phyloP scores from a whole-genome alignment of 2,329 filamentous ascomycete genomes.

The Cladosporium halotolerans region DNA sequence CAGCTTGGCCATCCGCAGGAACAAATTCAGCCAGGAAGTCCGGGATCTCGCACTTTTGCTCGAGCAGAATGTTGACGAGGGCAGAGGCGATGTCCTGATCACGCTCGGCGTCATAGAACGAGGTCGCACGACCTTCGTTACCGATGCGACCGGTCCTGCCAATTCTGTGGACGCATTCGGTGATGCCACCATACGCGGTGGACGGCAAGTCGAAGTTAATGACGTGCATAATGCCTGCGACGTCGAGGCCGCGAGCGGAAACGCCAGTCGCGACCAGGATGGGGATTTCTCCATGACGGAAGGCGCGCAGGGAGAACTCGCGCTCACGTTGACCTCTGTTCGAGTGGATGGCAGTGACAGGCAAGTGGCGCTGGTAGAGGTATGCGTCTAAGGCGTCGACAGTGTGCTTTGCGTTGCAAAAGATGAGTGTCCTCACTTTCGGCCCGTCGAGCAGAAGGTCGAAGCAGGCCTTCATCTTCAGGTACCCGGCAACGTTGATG shows the following conservation, averaged over 20 bases:
- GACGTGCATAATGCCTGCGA: conserved; percentile 79
- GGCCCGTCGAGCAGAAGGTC: conserved; percentile 65
- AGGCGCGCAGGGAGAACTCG: conserved; percentile 69
- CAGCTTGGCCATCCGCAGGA: conserved; percentile 49
- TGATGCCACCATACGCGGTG: conserved; percentile 71
- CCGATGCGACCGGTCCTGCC: conserved; percentile 94
- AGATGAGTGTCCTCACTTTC: conserved; percentile 77
- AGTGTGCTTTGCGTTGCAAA: conserved; percentile 73
- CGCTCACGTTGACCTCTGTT: conserved; percentile 86
- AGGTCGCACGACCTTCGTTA: conserved; percentile 76
- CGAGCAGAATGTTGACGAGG: conserved; percentile 73
- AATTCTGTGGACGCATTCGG: conserved; percentile 91
- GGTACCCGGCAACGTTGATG: conserved; percentile 56
- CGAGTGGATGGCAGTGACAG: conserved; percentile 80
- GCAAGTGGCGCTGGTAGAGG: conserved; percentile 71
- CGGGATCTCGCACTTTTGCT: conserved; percentile 71
- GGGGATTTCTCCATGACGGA: conserved; percentile 66
- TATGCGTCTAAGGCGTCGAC: conserved; percentile 85
- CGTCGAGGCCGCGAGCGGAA: conserved; percentile 80
- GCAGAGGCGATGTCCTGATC: conserved; percentile 68
- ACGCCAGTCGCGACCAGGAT: conserved; percentile 84
- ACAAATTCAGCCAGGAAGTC: conserved; percentile 67
- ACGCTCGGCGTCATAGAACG: conserved; percentile 69
- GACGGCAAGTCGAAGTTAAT: conserved; percentile 89
- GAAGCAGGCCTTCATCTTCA: conserved; percentile 65